Percentiles rank a stretch among this genome's conserved stretches.
Evolutionary conservation across 176 grass and related monocot genomes (phyloP).

Genomic region (Oryza meridionalis): DNA sequence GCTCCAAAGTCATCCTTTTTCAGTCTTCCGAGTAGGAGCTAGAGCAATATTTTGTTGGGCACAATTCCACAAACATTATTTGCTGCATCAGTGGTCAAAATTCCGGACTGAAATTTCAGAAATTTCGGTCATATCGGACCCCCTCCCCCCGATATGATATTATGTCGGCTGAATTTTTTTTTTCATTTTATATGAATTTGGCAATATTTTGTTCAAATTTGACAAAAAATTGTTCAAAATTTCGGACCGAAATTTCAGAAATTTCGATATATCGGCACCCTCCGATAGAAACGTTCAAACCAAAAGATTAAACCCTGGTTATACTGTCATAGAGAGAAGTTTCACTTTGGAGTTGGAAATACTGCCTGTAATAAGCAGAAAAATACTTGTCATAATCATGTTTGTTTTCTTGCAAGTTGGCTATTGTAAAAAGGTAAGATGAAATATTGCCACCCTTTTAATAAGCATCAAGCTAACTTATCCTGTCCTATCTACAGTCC

Average conservation of each 20-base stretch:
- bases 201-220: too few relatives aligned
- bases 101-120: too few relatives aligned
- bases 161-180: too few relatives aligned
- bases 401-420: not conserved
- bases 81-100: not conserved
- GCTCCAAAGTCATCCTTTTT: not conserved
- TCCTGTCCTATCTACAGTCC: not conserved
- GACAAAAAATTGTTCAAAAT: too few relatives aligned
- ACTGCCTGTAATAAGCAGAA: not conserved
- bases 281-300: too few relatives aligned
- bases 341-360: not conserved
- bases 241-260: too few relatives aligned
- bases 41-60: not conserved
- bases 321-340: not conserved
- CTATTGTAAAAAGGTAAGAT: not conserved
- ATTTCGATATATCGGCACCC: too few relatives aligned
- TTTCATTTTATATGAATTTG: too few relatives aligned
- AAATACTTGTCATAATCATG: not conserved
- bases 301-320: too few relatives aligned
- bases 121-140: too few relatives aligned
- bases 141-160: too few relatives aligned
- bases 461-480: not conserved
- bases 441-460: not conserved
- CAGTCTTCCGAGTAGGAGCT: not conserved
- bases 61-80: not conserved